Evolutionary conservation across 768 basidiomycete species (phyloP).

Genomic region (Rhodocollybia butyracea): DNA sequence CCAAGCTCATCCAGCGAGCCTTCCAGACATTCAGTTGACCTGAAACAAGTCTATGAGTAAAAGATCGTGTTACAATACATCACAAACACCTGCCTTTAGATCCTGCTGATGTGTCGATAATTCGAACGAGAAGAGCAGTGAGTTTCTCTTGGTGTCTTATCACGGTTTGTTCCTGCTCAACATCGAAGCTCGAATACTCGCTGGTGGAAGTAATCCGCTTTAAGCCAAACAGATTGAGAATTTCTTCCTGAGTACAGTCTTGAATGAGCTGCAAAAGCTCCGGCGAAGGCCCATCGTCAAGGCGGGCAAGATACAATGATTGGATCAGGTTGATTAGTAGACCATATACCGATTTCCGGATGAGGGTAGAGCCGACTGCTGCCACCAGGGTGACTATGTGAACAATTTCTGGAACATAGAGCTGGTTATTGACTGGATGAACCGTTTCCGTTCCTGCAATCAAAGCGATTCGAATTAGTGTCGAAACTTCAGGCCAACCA

Average conservation of each 20-base stretch:
- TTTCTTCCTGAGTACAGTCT: slow-evolving; percentile 52
- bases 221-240: slow-evolving; percentile 73
- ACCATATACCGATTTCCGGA: slow-evolving; percentile 81
- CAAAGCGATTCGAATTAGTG: slow-evolving; percentile 71
- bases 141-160: slow-evolving; percentile 70
- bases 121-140: slow-evolving; percentile 55
- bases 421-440: slow-evolving; percentile 50
- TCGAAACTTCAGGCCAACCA: slow-evolving; percentile 81
- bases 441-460: slow-evolving; percentile 67
- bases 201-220: slow-evolving; percentile 57
- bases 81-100: slow-evolving; percentile 55
- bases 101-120: slow-evolving; percentile 63
- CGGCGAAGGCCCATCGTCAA: slow-evolving; percentile 57
- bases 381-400: slow-evolving; percentile 79
- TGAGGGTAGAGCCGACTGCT: slow-evolving; percentile 66
- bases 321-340: slow-evolving; percentile 81
- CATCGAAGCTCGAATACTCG: slow-evolving; percentile 62
- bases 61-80: not conserved
- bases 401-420: slow-evolving; percentile 80
- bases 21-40: slow-evolving; percentile 86
- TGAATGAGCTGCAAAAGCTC: slow-evolving; percentile 63
- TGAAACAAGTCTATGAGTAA: slow-evolving; percentile 21
- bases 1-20: slow-evolving; percentile 89
- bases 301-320: slow-evolving; percentile 57
- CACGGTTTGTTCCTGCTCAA: slow-evolving; percentile 45